phyloP scores from a whole-genome alignment of 2,329 filamentous ascomycete species.

The Zarea fungicola region DNA sequence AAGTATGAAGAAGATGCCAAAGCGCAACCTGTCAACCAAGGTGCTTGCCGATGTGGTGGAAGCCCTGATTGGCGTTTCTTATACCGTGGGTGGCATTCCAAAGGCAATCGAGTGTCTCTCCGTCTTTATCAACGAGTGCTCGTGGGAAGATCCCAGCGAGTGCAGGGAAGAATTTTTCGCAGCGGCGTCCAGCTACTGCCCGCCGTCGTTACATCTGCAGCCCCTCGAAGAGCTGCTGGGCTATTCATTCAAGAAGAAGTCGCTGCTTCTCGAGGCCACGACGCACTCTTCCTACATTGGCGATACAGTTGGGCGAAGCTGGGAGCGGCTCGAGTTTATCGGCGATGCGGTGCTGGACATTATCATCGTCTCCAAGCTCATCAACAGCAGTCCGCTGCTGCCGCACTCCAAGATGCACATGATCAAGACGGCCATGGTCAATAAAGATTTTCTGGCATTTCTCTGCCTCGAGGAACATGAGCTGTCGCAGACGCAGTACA shows the following conservation, averaged over 20 bases:
- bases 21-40: slow-evolving; percentile 61
- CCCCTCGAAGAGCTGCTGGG: slow-evolving; percentile 62
- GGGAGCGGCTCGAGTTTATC: slow-evolving; percentile 79
- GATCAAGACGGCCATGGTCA: slow-evolving; percentile 70
- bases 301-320: slow-evolving; percentile 33
- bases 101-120: slow-evolving; percentile 61
- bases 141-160: slow-evolving; percentile 44
- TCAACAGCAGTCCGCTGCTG: slow-evolving; percentile 37
- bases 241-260: slow-evolving; percentile 64
- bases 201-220: slow-evolving; percentile 35
- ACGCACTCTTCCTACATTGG: slow-evolving; percentile 65
- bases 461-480: slow-evolving; percentile 55
- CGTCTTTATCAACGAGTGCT: slow-evolving; percentile 57
- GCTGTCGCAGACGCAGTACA: slow-evolving; percentile 18
- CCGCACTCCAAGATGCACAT: slow-evolving; percentile 63
- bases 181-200: slow-evolving; percentile 28
- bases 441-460: slow-evolving; percentile 75
- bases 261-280: slow-evolving; percentile 69
- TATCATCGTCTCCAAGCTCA: slow-evolving; percentile 63
- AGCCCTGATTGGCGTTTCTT: slow-evolving; percentile 73
- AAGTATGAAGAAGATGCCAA: slow-evolving; percentile 5
- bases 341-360: slow-evolving; percentile 82
- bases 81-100: slow-evolving; percentile 59
- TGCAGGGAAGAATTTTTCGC: slow-evolving; percentile 41
- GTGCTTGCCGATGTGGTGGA: slow-evolving; percentile 84